Conservation (phyloP, 148 eudicot genomes). For the Silene uniflora region DNA sequence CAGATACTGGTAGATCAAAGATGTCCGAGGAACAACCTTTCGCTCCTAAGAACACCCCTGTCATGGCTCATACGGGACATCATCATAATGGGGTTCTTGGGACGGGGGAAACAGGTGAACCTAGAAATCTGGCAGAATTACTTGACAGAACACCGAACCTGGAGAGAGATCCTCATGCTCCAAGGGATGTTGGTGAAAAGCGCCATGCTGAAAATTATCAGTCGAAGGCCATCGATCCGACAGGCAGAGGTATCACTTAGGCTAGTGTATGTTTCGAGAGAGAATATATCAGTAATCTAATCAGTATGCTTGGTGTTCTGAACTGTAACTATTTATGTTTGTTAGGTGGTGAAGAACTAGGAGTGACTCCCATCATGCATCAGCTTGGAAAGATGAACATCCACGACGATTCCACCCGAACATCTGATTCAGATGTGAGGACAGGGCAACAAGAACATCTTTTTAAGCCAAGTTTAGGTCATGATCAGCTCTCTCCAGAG, state of each 20-base stretch:
- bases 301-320: not conserved
- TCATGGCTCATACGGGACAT: conserved; percentile 4
- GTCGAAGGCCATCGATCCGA: conserved; percentile 52
- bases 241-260: conserved; percentile 38
- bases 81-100: conserved; percentile 2
- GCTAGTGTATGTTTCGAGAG: not conserved
- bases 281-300: not conserved
- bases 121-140: conserved; percentile 13
- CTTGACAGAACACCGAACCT: conserved; percentile 18
- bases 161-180: conserved; percentile 40
- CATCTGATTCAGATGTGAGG: not conserved
- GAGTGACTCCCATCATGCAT: conserved; percentile 34
- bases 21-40: conserved; percentile 32
- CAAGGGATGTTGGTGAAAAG: conserved; percentile 15
- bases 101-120: not conserved
- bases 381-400: conserved; percentile 48
- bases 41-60: conserved; percentile 25
- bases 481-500: conserved; percentile 50
- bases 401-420: conserved; percentile 14
- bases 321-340: not conserved
- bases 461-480: conserved; percentile 26
- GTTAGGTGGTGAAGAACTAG: conserved; percentile 44
- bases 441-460: conserved; percentile 19
- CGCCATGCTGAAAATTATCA: conserved; percentile 36
- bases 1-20: conserved; percentile 18